A percentile compares a stretch with the other conserved stretches of the same genome.
These are phyloP conservation scores for Ophiocordyceps camponoti-saundersi DNA, from an alignment of 2,329 filamentous ascomycete species.

Conservation along the genomic window DNA sequence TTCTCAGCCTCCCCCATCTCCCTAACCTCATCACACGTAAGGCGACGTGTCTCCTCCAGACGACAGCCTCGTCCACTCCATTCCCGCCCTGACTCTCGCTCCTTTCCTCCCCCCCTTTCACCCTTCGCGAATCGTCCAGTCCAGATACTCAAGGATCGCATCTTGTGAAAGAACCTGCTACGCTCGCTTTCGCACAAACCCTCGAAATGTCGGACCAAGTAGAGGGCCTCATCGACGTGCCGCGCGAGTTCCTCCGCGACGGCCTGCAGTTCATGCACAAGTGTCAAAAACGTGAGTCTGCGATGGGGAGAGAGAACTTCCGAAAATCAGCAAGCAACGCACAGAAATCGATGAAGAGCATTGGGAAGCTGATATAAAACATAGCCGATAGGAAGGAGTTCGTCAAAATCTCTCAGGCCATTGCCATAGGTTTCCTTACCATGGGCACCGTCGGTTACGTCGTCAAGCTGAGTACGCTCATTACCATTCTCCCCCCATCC, in stretches of 20 bases:
- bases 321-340: no score
- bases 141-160: background rate
- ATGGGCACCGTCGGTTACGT: conserved; percentile 56
- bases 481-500: no score
- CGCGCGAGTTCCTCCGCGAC: conserved; percentile 45
- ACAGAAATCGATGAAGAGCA: background rate
- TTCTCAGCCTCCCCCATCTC: background rate
- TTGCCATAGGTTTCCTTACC: conserved; percentile 52
- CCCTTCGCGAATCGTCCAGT: background rate
- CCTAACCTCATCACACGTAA: background rate
- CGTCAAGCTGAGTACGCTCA: conserved; percentile 51
- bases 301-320: no score
- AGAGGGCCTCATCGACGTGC: conserved; percentile 54
- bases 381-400: conserved; percentile 26
- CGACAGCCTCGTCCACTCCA: background rate
- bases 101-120: no score
- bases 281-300: conserved; percentile 40
- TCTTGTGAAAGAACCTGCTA: background rate
- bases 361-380: conserved; percentile 1
- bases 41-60: background rate
- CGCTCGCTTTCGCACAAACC: background rate
- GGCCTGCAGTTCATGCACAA: conserved; percentile 45
- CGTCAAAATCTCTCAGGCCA: conserved; percentile 34
- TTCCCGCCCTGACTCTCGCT: no score
- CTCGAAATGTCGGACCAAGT: conserved; percentile 46